Conservation (phyloP, 2,329 filamentous ascomycete species). For the Phyllosticta citribraziliensis region DNA sequence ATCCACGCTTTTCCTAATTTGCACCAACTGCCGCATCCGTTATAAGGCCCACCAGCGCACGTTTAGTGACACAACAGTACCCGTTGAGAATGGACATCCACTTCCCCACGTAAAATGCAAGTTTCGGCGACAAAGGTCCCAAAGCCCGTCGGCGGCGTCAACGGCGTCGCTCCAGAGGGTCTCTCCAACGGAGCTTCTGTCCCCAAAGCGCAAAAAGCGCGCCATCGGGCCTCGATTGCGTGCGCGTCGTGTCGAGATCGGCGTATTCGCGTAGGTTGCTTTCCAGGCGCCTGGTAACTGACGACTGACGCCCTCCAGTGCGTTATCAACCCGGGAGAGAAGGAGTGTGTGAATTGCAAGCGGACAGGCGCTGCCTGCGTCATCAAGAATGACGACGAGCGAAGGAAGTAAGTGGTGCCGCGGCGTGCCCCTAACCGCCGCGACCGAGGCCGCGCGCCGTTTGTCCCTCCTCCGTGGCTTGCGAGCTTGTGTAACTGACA, state of each 20-base stretch:
- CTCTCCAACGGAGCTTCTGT: background rate
- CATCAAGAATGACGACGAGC: conserved; percentile 50
- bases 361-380: conserved; percentile 42
- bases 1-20: background rate
- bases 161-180: background rate
- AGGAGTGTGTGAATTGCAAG: conserved; percentile 44
- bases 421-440: background rate
- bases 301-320: conserved; percentile 31
- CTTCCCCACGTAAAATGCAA: background rate
- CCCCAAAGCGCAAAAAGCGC: conserved; percentile 20
- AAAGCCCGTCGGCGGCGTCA: background rate
- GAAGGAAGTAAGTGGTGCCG: conserved; percentile 37
- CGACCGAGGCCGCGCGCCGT: background rate
- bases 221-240: conserved; percentile 43
- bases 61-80: background rate
- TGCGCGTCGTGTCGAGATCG: conserved; percentile 44
- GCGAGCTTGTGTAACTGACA: background rate
- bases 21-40: background rate
- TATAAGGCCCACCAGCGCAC: background rate
- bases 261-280: conserved; percentile 28
- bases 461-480: background rate
- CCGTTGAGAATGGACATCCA: background rate
- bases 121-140: background rate
- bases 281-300: background rate
- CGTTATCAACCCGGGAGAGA: conserved; percentile 44